Base-by-base conservation (phyloP, 768 basidiomycete species). In the Rhizopogon rudus region DNA sequence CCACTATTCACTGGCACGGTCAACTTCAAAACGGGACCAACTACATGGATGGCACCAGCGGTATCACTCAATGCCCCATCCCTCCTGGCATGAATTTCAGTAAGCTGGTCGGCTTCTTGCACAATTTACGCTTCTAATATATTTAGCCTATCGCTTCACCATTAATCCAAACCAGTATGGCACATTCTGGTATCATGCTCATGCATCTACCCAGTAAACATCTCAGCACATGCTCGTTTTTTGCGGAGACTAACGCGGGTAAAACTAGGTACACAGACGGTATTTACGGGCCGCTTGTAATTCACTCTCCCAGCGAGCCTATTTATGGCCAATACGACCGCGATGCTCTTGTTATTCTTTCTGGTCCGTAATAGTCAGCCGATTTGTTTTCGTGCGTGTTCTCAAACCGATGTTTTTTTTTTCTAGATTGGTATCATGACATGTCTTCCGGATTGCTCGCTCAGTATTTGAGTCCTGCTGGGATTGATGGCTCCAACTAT, bases 1-100 rank as follows among this genome's bases (percentile, higher is more conserved):
- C 70, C 14, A 54, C 60, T 13, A 66, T 71, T 51, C 70, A 71
- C 46, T 71, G 71, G 71, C 70, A 71, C 17, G 64, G 67, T 25
- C 67, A 78, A 51, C 63, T 68, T 39, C 77, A 74, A 58, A 77
- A 77, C 52, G 68, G 73, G 33, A 80, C 80, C 1, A 74, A 75
- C 54, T 79, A 71, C 57, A 79, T 75, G 60, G 80, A 81, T 51
- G 80, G 80, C 2, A 73, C 77, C 0, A 65, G 62, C 7, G 74
- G 72, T 8, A 71, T 81, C 43, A 77, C 80, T 1, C 75, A 81
- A 60, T 81, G 81, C 59, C 76, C 77, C 9, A 81, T 81, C 35
- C 80, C 80, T n/a, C 73, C 80, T 3, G 78, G 78, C 22, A 65
- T 71, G 59, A 74, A 73, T 52, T 69, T 69, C 33, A 53, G 68